Conservation (phyloP, 2,329 filamentous ascomycete genomes). For the Diaporthe sp. region DNA sequence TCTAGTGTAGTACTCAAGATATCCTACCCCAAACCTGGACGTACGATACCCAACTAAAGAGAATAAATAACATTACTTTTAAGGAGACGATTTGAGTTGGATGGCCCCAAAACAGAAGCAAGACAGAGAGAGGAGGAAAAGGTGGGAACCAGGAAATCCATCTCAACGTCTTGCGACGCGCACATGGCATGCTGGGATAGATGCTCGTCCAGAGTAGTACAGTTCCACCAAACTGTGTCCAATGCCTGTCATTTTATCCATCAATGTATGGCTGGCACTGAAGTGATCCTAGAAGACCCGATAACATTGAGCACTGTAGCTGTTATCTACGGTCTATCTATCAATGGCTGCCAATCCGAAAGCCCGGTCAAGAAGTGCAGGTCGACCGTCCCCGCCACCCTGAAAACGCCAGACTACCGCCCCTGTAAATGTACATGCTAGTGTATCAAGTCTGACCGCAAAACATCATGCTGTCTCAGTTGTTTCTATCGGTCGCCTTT, state of each 20-base stretch:
- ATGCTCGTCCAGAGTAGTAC: neutral
- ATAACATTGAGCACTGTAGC: constrained; percentile 12
- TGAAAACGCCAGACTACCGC: constrained; percentile 17
- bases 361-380: neutral
- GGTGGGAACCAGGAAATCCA: neutral
- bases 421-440: constrained; percentile 18
- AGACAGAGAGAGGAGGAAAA: neutral
- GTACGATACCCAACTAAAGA: neutral
- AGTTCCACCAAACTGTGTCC: too few relatives aligned
- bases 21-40: too few relatives aligned
- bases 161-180: neutral
- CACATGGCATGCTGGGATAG: neutral
- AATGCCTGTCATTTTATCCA: too few relatives aligned
- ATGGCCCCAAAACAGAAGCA: neutral
- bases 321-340: constrained; percentile 19
- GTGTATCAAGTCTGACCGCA: neutral
- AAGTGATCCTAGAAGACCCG: neutral
- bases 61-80: neutral
- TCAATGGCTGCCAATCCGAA: neutral
- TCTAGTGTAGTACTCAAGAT: neutral
- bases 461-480: constrained; percentile 34
- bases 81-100: too few relatives aligned
- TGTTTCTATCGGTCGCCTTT: constrained; percentile 59
- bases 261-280: neutral
- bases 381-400: neutral